Percentiles rank a stretch among this genome's conserved stretches.
Evolutionary conservation across 2,329 filamentous ascomycete species (phyloP).

Genomic region (Apiospora kogelbergensis): DNA sequence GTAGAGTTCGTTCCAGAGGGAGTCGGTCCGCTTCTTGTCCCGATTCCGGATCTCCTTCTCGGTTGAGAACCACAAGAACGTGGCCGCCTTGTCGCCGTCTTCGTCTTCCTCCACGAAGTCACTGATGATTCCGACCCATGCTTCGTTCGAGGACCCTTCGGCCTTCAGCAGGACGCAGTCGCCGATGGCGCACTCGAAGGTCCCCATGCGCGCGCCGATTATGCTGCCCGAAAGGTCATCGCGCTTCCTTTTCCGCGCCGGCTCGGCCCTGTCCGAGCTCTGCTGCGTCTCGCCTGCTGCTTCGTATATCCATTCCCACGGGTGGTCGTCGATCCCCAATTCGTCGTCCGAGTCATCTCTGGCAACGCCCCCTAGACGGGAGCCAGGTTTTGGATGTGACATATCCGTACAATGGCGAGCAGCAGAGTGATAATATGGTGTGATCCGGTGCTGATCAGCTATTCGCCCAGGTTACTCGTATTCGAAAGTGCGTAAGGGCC

Average conservation of each 20-base stretch:
- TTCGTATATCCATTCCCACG: conserved; percentile 80
- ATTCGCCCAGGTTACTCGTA: neutral
- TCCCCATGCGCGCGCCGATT: conserved; percentile 78
- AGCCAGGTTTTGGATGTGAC: conserved; percentile 17
- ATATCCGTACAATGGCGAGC: neutral
- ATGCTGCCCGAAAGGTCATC: conserved; percentile 51
- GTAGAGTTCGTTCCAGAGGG: conserved; percentile 84
- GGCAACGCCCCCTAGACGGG: conserved; percentile 56
- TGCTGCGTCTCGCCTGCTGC: conserved; percentile 9
- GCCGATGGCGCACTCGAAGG: conserved; percentile 77
- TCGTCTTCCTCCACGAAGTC: conserved; percentile 76
- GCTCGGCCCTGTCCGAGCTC: conserved; percentile 7
- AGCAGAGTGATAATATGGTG: neutral
- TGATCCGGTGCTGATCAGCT: neutral
- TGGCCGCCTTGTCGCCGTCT: conserved; percentile 75
- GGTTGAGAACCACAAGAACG: conserved; percentile 95
- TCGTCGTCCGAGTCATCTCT: conserved; percentile 89
- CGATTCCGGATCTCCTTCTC: conserved; percentile 86
- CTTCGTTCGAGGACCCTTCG: conserved; percentile 73
- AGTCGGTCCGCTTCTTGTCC: conserved; percentile 79
- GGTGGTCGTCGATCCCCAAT: conserved; percentile 67
- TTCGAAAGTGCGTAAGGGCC: neutral
- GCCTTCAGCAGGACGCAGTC: conserved; percentile 87
- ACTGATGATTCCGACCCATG: conserved; percentile 89
- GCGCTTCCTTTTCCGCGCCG: conserved; percentile 37